Percentiles rank a stretch among this genome's conserved stretches.
phyloP scores from a whole-genome alignment of 352 stramenopile species.

The Pilasporangium apinafurcum region DNA sequence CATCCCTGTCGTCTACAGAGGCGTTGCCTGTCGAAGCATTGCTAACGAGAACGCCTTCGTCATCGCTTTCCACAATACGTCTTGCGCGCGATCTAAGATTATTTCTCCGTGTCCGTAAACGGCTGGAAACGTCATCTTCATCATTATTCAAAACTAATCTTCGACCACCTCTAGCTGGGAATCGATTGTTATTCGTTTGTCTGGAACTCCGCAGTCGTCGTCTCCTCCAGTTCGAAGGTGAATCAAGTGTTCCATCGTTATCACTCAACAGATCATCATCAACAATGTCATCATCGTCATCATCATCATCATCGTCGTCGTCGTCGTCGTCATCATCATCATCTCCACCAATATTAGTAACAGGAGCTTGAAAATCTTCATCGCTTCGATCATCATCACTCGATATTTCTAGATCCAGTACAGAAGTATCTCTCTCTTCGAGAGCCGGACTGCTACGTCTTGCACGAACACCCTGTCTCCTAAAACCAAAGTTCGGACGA shows the following conservation, averaged over 20 bases:
- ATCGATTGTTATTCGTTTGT: conserved; percentile 7
- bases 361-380: conserved; percentile 76
- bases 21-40: conserved; percentile 6
- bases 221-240: conserved; percentile 26
- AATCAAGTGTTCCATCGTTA: conserved; percentile 25
- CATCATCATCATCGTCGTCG: conserved; percentile 20
- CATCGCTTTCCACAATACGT: conserved; percentile 5
- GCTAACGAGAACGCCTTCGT: conserved; percentile 8
- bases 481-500: conserved; percentile 18
- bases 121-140: conserved; percentile 5
- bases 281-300: conserved; percentile 51
- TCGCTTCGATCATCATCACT: conserved; percentile 84
- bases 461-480: conserved; percentile 15
- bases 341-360: conserved; percentile 9
- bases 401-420: conserved; percentile 80
- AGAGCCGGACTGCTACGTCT: conserved; percentile 30
- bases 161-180: conserved; percentile 28
- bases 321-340: conserved; percentile 36
- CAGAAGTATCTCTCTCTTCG: conserved; percentile 78
- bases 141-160: conserved; percentile 12
- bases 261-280: conserved; percentile 53
- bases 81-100: background rate
- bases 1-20: conserved; percentile 2
- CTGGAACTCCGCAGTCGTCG: conserved; percentile 17
- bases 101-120: conserved; percentile 6